Conservation (phyloP, 305 asterid species). For the Fraxinus xanthoxyloides region DNA sequence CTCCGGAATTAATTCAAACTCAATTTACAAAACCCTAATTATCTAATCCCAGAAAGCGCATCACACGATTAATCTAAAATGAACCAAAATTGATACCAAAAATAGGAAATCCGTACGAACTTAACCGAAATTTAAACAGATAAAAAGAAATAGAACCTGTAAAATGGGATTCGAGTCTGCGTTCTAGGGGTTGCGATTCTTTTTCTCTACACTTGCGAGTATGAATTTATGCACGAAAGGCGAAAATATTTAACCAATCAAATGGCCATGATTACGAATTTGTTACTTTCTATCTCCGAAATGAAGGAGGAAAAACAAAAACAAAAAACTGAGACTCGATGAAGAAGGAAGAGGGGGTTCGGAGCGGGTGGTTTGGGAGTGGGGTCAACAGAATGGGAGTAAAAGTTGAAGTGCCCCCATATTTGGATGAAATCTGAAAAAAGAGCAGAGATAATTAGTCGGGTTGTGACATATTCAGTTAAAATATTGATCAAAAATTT, state of each 20-base stretch:
- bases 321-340: conserved; percentile 21
- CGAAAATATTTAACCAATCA: not conserved
- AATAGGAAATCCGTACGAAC: conserved; percentile 1
- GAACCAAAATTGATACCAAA: not conserved
- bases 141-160: conserved; percentile 27
- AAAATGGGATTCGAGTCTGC: conserved; percentile 26
- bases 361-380: not conserved
- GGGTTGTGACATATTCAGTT: too few relatives aligned
- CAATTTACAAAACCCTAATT: conserved; percentile 3
- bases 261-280: conserved; percentile 11
- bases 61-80: conserved; percentile 18
- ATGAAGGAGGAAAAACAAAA: conserved; percentile 24
- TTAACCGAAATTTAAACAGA: conserved; percentile 12
- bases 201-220: conserved; percentile 14
- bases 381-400: not conserved
- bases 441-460: too few relatives aligned
- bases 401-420: not conserved
- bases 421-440: not conserved
- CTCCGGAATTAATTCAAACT: not conserved
- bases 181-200: conserved; percentile 33
- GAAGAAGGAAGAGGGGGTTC: not conserved
- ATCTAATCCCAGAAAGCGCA: not conserved
- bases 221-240: not conserved
- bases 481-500: too few relatives aligned
- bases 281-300: conserved; percentile 27